phyloP scores from a whole-genome alignment of 2,329 filamentous ascomycete species.

The Colletotrichum sp. region DNA sequence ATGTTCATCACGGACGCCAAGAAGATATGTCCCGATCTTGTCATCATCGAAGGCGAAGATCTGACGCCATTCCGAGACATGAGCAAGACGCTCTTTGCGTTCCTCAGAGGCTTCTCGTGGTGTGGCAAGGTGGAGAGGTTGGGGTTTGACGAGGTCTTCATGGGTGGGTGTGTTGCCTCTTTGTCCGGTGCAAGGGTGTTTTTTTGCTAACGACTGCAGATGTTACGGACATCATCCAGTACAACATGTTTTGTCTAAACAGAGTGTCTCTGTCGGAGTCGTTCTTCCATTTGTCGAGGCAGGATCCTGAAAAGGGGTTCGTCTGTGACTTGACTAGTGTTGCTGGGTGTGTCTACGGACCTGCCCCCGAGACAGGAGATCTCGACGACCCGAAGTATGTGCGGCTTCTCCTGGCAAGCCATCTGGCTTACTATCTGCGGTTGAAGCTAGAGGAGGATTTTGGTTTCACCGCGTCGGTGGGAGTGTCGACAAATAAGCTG shows the following conservation, averaged over 20 bases:
- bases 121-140: slow-evolving; percentile 78
- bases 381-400: slow-evolving; percentile 49
- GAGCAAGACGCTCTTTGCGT: slow-evolving; percentile 80
- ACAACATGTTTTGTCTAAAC: slow-evolving; percentile 79
- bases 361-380: slow-evolving; percentile 24
- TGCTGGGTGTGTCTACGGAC: slow-evolving; percentile 62
- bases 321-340: slow-evolving; percentile 73
- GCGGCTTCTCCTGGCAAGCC: slow-evolving; percentile 78
- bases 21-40: slow-evolving; percentile 79
- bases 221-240: slow-evolving; percentile 84
- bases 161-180: slow-evolving; percentile 38
- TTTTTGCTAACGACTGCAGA: slow-evolving; percentile 63
- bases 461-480: slow-evolving; percentile 87
- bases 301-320: slow-evolving; percentile 83
- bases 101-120: slow-evolving; percentile 79
- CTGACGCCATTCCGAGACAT: slow-evolving; percentile 83
- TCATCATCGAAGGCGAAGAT: slow-evolving; percentile 88
- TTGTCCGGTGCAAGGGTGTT: no score
- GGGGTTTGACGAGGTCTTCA: slow-evolving; percentile 85
- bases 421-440: slow-evolving; percentile 79
- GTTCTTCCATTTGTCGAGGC: slow-evolving; percentile 78
- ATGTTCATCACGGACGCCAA: slow-evolving; percentile 85
- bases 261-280: slow-evolving; percentile 65
- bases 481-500: slow-evolving; percentile 86
- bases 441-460: slow-evolving; percentile 74